Base-by-base conservation (phyloP, 306 rosid genomes). In the Hippophae rhamnoides region DNA sequence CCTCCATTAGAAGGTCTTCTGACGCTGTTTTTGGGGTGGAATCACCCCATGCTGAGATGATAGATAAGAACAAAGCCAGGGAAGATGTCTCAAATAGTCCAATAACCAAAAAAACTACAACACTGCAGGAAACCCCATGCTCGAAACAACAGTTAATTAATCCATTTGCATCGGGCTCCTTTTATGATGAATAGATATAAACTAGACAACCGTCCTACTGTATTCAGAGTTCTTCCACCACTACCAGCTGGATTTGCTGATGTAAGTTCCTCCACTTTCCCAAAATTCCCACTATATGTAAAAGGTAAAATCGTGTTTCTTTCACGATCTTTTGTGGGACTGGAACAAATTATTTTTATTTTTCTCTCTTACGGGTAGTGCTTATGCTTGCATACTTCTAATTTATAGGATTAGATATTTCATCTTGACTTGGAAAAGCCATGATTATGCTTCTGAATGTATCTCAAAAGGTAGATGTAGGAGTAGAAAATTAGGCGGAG, bases 191-290 rank as follows among this genome's bases (percentile, higher is more conserved):
- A 84, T 67, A 78, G 89, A 75, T 83, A 80, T 82, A 90, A 86
- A 79, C 64, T 82, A 74, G 95, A 85, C 71, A 81, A 87, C 63
- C 93, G 86, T 65, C 87, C 94, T 44, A 67, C 89, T 50, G 83
- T 79, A 64, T 90, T 90, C 76, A 85, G 71, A 76, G 76, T 90
- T 78, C 60, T 76, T 62, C 81, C 95, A 8, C 95, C 95, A 63
- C 79, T 90, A 74, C 95, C 95, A 8, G 62, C 59, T 43, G 90
- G 88, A 73, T 73, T 90, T 68, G 81, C 87, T 50, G 78, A 76
- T 75, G 97, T 90, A 82, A 81, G 95, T 74, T 44, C 52, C 47
- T 51, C 51, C 41, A 6, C 44, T 1, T 18, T 10, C 13, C n/a
- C 18, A 3, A 13, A 6, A 11, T 38, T 1, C 14, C 52, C 52